Conservation (phyloP, 2,329 filamentous ascomycete species). For the Didymella sp. region DNA sequence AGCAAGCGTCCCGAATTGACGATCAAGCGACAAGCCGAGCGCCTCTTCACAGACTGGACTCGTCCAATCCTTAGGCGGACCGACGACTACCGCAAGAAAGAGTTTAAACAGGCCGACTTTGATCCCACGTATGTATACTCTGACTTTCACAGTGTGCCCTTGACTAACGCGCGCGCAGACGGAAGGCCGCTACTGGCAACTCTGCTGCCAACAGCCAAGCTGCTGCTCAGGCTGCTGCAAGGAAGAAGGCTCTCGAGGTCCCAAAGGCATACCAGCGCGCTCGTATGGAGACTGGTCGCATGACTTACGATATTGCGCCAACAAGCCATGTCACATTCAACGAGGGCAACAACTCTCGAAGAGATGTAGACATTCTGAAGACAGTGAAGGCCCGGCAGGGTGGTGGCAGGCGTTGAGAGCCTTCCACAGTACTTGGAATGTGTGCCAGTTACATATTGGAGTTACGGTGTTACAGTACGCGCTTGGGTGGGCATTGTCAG, state of each 20-base stretch:
- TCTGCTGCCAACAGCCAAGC: constrained; percentile 45
- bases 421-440: not conserved
- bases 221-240: constrained; percentile 41
- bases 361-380: constrained; percentile 43
- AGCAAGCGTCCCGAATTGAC: constrained; percentile 85
- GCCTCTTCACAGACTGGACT: constrained; percentile 94
- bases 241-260: constrained; percentile 60
- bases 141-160: not conserved
- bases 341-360: constrained; percentile 36
- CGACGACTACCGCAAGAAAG: constrained; percentile 94
- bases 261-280: constrained; percentile 64
- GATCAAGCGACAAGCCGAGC: constrained; percentile 94
- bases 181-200: constrained; percentile 34
- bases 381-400: constrained; percentile 39
- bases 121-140: constrained; percentile 59
- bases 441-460: not conserved
- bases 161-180: constrained; percentile 35
- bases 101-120: constrained; percentile 64
- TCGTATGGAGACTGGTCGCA: constrained; percentile 64
- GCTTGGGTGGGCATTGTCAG: constrained; percentile 11
- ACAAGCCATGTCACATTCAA: constrained; percentile 58
- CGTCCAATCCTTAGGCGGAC: constrained; percentile 91
- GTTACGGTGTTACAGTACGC: constrained; percentile 10
- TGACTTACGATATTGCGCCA: constrained; percentile 69
- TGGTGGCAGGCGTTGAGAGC: constrained; percentile 31